Evolutionary conservation across 1,284 basidiomycete species (phyloP).

Genomic region (Leccinum variabile): DNA sequence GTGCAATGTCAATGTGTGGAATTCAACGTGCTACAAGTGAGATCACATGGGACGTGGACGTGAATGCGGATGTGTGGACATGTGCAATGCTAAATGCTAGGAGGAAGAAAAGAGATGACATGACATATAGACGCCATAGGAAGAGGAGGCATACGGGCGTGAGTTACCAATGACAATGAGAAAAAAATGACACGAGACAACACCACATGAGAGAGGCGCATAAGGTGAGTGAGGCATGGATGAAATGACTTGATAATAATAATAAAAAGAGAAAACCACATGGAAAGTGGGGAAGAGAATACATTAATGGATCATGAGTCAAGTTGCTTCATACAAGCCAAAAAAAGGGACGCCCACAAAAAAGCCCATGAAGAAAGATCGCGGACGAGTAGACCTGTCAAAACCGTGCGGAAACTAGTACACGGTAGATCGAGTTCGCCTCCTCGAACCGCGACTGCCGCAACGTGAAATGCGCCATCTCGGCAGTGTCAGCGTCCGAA

Average conservation of each 20-base stretch:
- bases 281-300: neutral
- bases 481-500: constrained; percentile 64
- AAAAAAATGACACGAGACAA: neutral
- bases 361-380: constrained; percentile 7
- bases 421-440: constrained; percentile 66
- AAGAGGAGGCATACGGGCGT: neutral
- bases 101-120: constrained; percentile 7
- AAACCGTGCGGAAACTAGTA: constrained; percentile 46
- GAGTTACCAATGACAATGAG: neutral
- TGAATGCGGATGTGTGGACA: neutral
- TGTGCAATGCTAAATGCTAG: neutral
- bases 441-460: constrained; percentile 70
- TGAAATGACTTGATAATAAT: neutral
- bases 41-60: neutral
- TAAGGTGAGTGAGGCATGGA: neutral
- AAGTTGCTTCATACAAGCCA: neutral
- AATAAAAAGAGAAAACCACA: neutral
- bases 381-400: constrained; percentile 23
- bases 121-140: neutral
- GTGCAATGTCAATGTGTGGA: neutral
- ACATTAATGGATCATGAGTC: constrained; percentile 1
- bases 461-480: constrained; percentile 73
- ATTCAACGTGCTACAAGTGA: neutral
- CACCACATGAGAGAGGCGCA: neutral
- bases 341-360: neutral